Percentiles rank a stretch among this genome's conserved stretches.
phyloP scores from a whole-genome alignment of 176 grass and related monocot species.

The Carex kokanica region DNA sequence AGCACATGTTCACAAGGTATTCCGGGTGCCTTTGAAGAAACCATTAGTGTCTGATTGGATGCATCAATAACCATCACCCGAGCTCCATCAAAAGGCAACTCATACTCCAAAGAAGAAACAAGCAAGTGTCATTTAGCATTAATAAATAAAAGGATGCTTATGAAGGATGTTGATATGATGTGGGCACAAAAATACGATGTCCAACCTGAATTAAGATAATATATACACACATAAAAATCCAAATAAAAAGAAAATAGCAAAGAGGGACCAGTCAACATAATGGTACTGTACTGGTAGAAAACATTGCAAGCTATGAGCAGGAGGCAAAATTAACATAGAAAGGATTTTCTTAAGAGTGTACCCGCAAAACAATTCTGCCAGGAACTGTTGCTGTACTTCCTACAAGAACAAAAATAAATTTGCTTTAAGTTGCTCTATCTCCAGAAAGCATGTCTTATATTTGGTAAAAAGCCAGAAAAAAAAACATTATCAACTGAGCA shows the following conservation, averaged over 20 bases:
- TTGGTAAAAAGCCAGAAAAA: neutral
- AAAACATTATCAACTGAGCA: neutral
- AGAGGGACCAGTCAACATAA: neutral
- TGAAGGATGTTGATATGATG: neutral
- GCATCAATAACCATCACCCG: conserved; percentile 82
- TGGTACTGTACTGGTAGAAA: neutral
- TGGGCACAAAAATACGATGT: neutral
- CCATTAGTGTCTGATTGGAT: conserved; percentile 52
- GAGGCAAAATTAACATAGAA: neutral
- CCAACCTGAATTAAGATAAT: neutral
- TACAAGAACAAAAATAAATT: conserved; percentile 6
- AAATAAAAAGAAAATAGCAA: neutral
- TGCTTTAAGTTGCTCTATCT: conserved; percentile 9
- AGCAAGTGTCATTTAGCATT: neutral
- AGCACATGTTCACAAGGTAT: conserved; percentile 69
- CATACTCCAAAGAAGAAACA: conserved; percentile 53
- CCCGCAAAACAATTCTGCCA: conserved; percentile 55
- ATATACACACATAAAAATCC: neutral
- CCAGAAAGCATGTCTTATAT: neutral
- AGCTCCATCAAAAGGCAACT: conserved; percentile 64
- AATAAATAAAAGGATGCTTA: neutral
- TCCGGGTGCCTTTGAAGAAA: conserved; percentile 58
- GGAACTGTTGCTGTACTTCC: conserved; percentile 16
- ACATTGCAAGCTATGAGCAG: neutral
- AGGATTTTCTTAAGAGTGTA: neutral